Evolutionary conservation across 129 eudicot genomes (phyloP).

Genomic region (Flaveria brownii): DNA sequence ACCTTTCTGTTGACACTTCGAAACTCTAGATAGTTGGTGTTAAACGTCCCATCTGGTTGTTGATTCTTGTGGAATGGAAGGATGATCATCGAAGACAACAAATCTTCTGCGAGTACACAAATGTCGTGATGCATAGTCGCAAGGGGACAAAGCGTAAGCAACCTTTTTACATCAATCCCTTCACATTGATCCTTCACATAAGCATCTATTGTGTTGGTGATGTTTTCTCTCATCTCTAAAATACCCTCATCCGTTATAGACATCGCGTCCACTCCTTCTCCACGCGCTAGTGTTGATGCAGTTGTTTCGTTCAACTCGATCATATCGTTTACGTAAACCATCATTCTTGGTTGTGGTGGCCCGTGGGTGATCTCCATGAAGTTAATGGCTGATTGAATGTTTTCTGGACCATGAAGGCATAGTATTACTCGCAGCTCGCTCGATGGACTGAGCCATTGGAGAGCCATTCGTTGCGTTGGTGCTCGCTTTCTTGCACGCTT

Average conservation of each 20-base stretch:
- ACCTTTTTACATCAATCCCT: slow-evolving; percentile 52
- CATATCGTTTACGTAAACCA: slow-evolving; percentile 75
- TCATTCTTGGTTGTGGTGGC: slow-evolving; percentile 54
- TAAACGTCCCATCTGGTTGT: slow-evolving; percentile 47
- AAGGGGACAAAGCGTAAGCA: slow-evolving; percentile 65
- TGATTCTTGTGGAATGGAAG: slow-evolving; percentile 78
- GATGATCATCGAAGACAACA: slow-evolving; percentile 53
- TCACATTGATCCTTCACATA: slow-evolving; percentile 52
- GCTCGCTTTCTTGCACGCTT: slow-evolving; percentile 70
- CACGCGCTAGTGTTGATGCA: slow-evolving; percentile 61
- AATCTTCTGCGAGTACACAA: slow-evolving; percentile 69
- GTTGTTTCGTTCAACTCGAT: slow-evolving; percentile 63
- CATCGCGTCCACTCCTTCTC: slow-evolving; percentile 56
- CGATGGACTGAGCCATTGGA: slow-evolving; percentile 70
- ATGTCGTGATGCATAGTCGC: slow-evolving; percentile 71
- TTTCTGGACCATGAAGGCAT: slow-evolving; percentile 64
- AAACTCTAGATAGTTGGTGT: slow-evolving; percentile 53
- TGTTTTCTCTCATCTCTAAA: slow-evolving; percentile 54
- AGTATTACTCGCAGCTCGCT: slow-evolving; percentile 64
- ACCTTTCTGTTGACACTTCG: slow-evolving; percentile 85
- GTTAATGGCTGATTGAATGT: slow-evolving; percentile 54
- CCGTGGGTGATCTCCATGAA: slow-evolving; percentile 79
- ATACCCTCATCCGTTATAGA: slow-evolving; percentile 55
- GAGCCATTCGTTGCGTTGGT: slow-evolving; percentile 78
- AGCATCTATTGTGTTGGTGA: slow-evolving; percentile 34